Conservation (phyloP, 306 rosid species). For the Sicyos baderoa region DNA sequence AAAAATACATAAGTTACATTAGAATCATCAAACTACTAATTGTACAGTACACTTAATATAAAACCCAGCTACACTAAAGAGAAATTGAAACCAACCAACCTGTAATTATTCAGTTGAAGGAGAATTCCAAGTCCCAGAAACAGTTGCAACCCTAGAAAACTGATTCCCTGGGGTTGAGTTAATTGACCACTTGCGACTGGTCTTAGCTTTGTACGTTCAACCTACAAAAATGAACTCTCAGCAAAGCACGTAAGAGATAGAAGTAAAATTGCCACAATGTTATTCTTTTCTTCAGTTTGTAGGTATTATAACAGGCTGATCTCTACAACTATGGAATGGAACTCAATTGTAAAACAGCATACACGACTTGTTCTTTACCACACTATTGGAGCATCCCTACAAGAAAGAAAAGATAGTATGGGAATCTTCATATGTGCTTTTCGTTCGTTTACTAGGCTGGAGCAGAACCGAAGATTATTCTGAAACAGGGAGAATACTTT, state of each 20-base stretch:
- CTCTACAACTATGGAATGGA: neutral
- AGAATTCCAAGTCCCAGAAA: conserved; percentile 85
- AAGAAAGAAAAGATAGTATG: no score
- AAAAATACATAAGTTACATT: conserved; percentile 21
- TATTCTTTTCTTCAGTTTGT: neutral
- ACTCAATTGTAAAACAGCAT: neutral
- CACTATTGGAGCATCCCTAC: no score
- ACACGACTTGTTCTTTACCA: no score
- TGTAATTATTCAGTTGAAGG: conserved; percentile 69
- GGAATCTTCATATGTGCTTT: no score
- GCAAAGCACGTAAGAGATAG: conserved; percentile 18
- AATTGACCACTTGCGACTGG: conserved; percentile 85
- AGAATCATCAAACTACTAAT: conserved; percentile 6
- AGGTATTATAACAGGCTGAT: neutral
- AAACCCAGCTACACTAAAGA: neutral
- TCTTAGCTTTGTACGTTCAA: conserved; percentile 77
- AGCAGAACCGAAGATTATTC: no score
- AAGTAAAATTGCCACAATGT: neutral
- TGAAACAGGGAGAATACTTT: no score
- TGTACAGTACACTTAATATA: neutral
- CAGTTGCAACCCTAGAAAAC: conserved; percentile 82
- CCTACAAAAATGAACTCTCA: conserved; percentile 43
- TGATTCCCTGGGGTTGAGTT: conserved; percentile 77
- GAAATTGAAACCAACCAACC: conserved; percentile 35
- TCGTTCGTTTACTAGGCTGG: no score